Percentiles rank a stretch among this genome's conserved stretches.
These are phyloP conservation scores for Ensete glaucum DNA, from an alignment of 176 grass and related monocot genomes.

Conservation along the genomic window DNA sequence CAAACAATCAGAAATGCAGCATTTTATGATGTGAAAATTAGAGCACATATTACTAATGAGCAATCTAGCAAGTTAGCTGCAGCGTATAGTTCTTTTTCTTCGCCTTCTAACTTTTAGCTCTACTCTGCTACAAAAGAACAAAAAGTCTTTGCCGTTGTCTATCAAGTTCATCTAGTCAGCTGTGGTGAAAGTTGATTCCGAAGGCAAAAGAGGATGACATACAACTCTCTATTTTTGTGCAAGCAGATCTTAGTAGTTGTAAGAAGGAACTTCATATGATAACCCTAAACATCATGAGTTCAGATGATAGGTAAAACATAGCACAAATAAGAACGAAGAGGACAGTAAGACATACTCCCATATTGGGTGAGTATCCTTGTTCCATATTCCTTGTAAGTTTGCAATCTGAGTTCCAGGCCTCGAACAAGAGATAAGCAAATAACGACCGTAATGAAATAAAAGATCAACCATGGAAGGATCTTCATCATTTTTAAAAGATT, in stretches of 20 bases:
- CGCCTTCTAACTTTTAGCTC: neutral
- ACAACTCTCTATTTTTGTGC: neutral
- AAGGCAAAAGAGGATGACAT: neutral
- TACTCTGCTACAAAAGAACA: neutral
- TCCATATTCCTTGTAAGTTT: conserved; percentile 96
- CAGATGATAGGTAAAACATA: neutral
- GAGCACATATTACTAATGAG: neutral
- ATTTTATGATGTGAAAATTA: neutral
- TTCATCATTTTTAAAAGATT: conserved; percentile 68
- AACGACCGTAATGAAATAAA: conserved; percentile 83
- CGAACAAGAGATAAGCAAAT: conserved; percentile 84
- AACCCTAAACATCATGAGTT: neutral
- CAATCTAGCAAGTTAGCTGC: neutral
- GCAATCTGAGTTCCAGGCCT: conserved; percentile 72
- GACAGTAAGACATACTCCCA: conserved; percentile 56
- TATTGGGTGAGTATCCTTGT: conserved; percentile 42
- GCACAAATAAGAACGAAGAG: neutral
- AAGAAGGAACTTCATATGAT: neutral
- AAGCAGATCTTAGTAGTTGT: neutral
- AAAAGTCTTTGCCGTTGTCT: neutral
- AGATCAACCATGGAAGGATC: conserved; percentile 81
- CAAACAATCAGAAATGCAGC: neutral
- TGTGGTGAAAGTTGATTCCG: neutral
- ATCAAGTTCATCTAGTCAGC: neutral
- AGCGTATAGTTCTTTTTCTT: neutral